Evolutionary conservation across 169 alveolate species (phyloP).

Genomic region (Perkinsus marinus): DNA sequence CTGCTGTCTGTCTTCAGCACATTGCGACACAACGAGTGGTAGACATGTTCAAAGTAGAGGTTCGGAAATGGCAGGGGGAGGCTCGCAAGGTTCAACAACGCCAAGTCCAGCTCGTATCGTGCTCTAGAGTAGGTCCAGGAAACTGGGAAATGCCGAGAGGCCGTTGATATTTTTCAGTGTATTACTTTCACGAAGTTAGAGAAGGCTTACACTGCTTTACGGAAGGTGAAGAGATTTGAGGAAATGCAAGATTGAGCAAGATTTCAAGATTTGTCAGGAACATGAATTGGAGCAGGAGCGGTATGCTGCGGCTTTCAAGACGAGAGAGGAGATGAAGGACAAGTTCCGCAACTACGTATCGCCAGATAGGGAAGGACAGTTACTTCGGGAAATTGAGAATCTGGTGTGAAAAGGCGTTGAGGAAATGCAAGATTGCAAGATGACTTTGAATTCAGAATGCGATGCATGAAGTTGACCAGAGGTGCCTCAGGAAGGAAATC

Average conservation of each 20-base stretch:
- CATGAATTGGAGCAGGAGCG: not conserved
- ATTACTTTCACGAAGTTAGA: not conserved
- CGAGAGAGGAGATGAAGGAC: not conserved
- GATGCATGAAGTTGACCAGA: not conserved
- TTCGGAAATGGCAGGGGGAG: not conserved
- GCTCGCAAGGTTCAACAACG: not conserved
- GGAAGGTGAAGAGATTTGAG: not conserved
- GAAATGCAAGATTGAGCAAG: not conserved
- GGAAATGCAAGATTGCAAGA: not conserved
- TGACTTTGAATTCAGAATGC: not conserved
- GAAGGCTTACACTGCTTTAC: not conserved
- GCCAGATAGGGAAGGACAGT: not conserved
- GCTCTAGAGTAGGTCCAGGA: not conserved
- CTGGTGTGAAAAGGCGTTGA: not conserved
- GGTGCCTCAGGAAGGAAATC: not conserved
- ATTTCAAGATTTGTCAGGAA: not conserved
- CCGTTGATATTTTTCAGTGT: not conserved
- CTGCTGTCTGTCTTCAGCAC: too few species aligned
- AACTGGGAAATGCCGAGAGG: not conserved
- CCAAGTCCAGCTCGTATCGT: not conserved
- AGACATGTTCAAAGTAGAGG: not conserved
- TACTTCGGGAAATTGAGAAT: not conserved
- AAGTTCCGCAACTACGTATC: not conserved
- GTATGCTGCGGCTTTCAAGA: not conserved
- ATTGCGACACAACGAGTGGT: not conserved